Percentiles rank a stretch among this genome's conserved stretches.
These are phyloP conservation scores for Fusarium beomiforme DNA, from an alignment of 2,329 filamentous ascomycete genomes.

Conservation along the genomic window DNA sequence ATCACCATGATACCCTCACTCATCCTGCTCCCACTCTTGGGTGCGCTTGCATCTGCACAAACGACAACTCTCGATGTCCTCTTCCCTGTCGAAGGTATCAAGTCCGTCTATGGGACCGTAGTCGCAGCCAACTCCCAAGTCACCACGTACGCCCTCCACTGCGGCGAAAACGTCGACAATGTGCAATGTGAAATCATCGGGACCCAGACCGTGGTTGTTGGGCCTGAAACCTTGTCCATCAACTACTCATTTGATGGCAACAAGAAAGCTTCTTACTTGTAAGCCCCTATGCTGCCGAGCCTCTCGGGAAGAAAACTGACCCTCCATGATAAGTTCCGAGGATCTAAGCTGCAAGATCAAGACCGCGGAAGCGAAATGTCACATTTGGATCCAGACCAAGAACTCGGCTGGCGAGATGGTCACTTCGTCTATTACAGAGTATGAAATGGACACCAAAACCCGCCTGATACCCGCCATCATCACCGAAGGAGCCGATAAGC, in stretches of 20 bases:
- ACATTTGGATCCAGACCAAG: background rate
- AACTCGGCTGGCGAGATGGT: background rate
- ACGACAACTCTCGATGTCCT: background rate
- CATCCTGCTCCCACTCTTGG: background rate
- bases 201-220: background rate
- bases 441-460: background rate
- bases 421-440: background rate
- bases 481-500: background rate
- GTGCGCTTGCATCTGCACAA: background rate
- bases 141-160: background rate
- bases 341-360: background rate
- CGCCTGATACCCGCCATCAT: background rate
- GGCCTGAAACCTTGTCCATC: background rate
- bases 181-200: background rate
- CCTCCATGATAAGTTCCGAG: background rate
- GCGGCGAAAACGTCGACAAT: background rate
- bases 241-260: background rate
- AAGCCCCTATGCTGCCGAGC: background rate
- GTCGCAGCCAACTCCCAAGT: background rate
- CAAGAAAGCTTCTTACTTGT: background rate
- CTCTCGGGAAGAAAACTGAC: background rate
- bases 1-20: background rate
- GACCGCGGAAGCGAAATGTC: background rate
- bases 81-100: background rate
- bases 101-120: background rate